Conservation (phyloP, 352 stramenopile species). For the Globisporangium orthogonon region DNA sequence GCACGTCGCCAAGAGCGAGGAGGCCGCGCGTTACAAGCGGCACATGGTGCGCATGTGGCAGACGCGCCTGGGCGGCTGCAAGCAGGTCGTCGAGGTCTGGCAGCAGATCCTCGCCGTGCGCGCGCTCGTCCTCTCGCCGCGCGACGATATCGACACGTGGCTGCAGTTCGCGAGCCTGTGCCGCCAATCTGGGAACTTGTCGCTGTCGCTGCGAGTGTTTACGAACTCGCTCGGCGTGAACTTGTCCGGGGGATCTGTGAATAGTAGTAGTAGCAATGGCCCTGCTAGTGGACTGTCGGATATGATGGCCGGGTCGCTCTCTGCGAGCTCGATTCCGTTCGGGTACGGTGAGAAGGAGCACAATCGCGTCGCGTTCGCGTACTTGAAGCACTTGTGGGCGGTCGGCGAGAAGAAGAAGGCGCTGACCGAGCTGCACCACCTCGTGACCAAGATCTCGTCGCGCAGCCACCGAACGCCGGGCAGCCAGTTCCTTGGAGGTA, state of each 20-base stretch:
- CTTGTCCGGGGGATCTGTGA: conserved; percentile 17
- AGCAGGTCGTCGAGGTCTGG: conserved; percentile 90
- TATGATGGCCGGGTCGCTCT: conserved; percentile 37
- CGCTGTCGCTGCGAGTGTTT: conserved; percentile 85
- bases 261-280: conserved; percentile 2
- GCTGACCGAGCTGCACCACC: conserved; percentile 71
- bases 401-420: conserved; percentile 87
- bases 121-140: conserved; percentile 73
- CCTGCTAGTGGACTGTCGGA: conserved; percentile 19
- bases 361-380: conserved; percentile 91
- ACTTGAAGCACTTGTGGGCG: conserved; percentile 93
- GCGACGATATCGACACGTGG: conserved; percentile 90
- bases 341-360: conserved; percentile 88
- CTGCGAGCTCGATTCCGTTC: conserved; percentile 40
- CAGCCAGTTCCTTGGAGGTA: conserved; percentile 6
- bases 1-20: conserved; percentile 62
- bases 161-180: conserved; percentile 92
- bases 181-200: conserved; percentile 80
- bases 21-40: conserved; percentile 70
- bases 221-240: conserved; percentile 69
- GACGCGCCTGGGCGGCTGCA: conserved; percentile 77
- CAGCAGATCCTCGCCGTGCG: conserved; percentile 93
- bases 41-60: conserved; percentile 88
- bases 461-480: conserved; percentile 7
- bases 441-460: conserved; percentile 80